Conservation (phyloP, 176 grass and related monocot species). For the Canna indica region DNA sequence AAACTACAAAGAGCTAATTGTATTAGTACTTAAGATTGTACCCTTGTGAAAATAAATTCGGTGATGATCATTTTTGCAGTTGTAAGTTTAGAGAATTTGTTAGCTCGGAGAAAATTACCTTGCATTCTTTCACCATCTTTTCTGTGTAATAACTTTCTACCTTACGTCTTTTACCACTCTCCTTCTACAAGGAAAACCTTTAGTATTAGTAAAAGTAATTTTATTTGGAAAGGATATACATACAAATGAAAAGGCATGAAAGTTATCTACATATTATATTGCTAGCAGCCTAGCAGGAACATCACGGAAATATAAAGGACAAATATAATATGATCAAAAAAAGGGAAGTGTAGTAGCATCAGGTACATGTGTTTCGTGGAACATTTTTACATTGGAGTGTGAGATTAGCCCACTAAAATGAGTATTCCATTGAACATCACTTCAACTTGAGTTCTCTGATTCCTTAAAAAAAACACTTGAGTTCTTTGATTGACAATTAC, state of each 20-base stretch:
- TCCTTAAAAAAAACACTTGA: no score
- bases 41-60: background rate
- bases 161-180: slow-evolving; percentile 60
- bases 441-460: background rate
- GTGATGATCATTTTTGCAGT: background rate
- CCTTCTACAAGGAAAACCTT: slow-evolving; percentile 37
- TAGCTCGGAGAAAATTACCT: slow-evolving; percentile 41
- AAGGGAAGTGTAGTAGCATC: background rate
- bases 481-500: no score
- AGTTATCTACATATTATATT: background rate
- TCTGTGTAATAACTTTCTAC: slow-evolving; percentile 58
- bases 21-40: background rate
- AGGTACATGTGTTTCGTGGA: background rate
- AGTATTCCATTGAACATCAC: background rate
- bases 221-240: background rate
- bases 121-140: slow-evolving; percentile 64
- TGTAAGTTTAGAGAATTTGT: background rate
- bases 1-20: background rate
- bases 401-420: background rate
- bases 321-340: background rate
- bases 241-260: background rate
- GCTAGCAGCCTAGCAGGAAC: background rate
- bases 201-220: background rate
- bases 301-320: background rate
- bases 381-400: background rate